Evolutionary conservation across 257 asterid species (phyloP).

Genomic region (Solanum dulcamara): DNA sequence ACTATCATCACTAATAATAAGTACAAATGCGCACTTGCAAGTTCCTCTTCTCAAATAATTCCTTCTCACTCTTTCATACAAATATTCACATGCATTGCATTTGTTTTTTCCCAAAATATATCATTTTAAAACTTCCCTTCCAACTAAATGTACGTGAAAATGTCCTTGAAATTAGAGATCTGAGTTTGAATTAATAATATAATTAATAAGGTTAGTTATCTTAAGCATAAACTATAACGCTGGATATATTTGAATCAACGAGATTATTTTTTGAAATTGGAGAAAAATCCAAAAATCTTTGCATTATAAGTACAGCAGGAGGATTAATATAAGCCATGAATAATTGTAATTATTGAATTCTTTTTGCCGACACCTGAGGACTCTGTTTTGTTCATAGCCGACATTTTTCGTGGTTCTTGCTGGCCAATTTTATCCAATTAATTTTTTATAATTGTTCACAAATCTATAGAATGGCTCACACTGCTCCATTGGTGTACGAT

Average conservation of each 20-base stretch:
- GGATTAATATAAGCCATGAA: constrained; percentile 8
- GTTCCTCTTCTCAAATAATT: background rate
- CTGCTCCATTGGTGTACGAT: background rate
- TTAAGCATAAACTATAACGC: background rate
- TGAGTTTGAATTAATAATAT: background rate
- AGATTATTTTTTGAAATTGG: constrained; percentile 4
- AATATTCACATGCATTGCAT: background rate
- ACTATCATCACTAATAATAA: background rate
- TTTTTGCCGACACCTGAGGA: constrained; percentile 8
- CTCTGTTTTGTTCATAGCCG: constrained; percentile 18
- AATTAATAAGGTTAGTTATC: background rate
- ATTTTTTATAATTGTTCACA: background rate
- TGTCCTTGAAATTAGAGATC: constrained; percentile 12
- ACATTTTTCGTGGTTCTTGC: constrained; percentile 12
- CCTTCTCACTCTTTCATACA: background rate
- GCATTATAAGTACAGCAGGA: background rate
- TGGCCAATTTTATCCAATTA: background rate
- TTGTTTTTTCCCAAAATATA: constrained; percentile 1
- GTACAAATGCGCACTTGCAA: background rate
- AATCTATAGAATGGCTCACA: background rate
- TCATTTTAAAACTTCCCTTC: background rate
- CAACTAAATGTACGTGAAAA: constrained; percentile 4
- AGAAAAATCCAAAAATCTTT: background rate
- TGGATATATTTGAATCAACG: background rate
- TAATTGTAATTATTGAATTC: background rate